Conservation (phyloP, 148 eudicot genomes). For the Rhododendron vialii region DNA sequence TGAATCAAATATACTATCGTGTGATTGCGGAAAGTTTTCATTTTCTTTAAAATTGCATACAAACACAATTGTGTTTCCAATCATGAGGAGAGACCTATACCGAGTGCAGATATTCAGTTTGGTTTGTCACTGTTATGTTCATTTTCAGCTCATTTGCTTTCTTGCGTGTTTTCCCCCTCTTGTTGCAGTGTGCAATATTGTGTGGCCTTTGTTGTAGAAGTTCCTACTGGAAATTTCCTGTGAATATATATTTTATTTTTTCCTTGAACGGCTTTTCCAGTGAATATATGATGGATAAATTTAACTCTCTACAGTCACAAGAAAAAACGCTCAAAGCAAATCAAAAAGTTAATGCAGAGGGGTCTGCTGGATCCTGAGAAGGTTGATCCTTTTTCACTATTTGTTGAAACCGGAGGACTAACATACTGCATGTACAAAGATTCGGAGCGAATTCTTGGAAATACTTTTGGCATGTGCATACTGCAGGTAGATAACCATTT, state of each 20-base stretch:
- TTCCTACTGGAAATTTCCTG: not conserved
- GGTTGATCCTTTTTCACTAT: conserved; percentile 73
- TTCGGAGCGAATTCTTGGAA: conserved; percentile 89
- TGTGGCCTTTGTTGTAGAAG: not conserved
- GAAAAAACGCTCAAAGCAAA: conserved; percentile 72
- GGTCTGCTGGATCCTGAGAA: conserved; percentile 84
- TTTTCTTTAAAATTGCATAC: not conserved
- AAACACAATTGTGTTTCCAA: not conserved
- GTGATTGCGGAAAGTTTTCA: not conserved
- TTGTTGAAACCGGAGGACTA: conserved; percentile 70
- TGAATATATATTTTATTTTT: not conserved
- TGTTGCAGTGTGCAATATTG: no score
- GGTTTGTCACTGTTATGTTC: not conserved
- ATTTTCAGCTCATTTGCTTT: not conserved
- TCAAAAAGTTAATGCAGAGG: conserved; percentile 57
- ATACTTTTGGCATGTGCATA: conserved; percentile 96
- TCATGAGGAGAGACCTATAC: not conserved
- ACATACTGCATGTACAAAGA: conserved; percentile 81
- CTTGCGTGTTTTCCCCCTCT: not conserved
- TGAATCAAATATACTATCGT: not conserved
- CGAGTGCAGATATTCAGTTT: not conserved
- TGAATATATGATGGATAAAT: not conserved
- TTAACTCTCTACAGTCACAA: conserved; percentile 52
- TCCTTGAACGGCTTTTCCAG: not conserved
- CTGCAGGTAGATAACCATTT: conserved; percentile 54